Evolutionary conservation across 805 yeast species (phyloP).

Genomic region (Candida parachauliodes): DNA sequence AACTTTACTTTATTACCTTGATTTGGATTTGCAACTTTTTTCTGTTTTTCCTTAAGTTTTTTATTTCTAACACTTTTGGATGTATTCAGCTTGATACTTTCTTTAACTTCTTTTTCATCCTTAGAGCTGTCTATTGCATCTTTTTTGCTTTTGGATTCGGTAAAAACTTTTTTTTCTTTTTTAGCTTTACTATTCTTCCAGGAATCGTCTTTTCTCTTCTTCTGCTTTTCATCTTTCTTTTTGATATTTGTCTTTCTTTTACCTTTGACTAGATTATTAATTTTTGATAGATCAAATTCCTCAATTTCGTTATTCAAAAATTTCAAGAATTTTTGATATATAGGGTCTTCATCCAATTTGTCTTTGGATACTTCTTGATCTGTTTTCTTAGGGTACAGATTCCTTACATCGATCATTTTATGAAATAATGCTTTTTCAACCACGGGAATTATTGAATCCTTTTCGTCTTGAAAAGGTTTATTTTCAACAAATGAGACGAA

Average conservation of each 20-base stretch:
- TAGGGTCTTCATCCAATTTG: conserved; percentile 13
- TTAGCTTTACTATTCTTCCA: conserved; percentile 11
- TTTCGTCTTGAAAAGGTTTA: conserved; percentile 12
- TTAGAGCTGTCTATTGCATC: not conserved
- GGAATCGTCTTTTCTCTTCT: conserved; percentile 10
- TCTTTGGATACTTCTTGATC: not conserved
- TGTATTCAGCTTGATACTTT: not conserved
- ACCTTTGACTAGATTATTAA: conserved; percentile 8
- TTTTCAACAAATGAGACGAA: conserved; percentile 22
- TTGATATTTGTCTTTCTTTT: conserved; percentile 7
- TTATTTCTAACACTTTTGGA: not conserved
- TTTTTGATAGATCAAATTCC: conserved; percentile 10
- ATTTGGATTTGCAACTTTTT: not conserved
- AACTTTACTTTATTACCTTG: no score
- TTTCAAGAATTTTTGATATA: conserved; percentile 12
- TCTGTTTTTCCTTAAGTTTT: not conserved
- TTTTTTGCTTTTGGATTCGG: not conserved
- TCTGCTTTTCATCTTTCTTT: conserved; percentile 9
- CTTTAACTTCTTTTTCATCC: conserved; percentile 10
- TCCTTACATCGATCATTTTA: conserved; percentile 12
- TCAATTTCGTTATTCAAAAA: conserved; percentile 10
- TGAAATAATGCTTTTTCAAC: conserved; percentile 32
- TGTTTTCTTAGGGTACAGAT: conserved; percentile 2
- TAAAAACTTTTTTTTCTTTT: conserved; percentile 10
- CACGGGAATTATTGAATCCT: conserved; percentile 25